A percentile compares a stretch with the other conserved stretches of the same genome.
Conservation (phyloP, 2,329 filamentous ascomycete species). For the Pseudohalonectria lignicola region DNA sequence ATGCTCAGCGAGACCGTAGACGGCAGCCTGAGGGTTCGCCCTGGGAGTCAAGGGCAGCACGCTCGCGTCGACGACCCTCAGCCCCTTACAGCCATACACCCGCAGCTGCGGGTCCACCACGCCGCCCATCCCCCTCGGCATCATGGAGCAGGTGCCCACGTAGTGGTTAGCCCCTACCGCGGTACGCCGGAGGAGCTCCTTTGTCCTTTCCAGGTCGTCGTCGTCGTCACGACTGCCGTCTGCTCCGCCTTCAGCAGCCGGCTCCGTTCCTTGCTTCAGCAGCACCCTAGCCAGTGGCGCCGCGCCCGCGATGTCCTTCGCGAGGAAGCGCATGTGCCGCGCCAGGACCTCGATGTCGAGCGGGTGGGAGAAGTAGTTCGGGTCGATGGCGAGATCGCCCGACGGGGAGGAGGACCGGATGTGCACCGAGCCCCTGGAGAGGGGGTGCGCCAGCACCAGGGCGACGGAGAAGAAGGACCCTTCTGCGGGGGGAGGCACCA, state of each 20-base stretch:
- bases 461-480: constrained; percentile 44
- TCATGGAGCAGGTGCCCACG: constrained; percentile 28
- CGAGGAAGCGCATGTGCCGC: constrained; percentile 29
- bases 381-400: constrained; percentile 36
- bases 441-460: constrained; percentile 49
- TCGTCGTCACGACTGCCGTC: too few species aligned
- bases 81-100: constrained; percentile 30
- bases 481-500: background rate
- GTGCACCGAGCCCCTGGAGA: constrained; percentile 48
- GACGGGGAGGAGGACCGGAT: constrained; percentile 30
- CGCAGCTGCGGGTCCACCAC: constrained; percentile 27
- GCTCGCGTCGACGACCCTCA: constrained; percentile 30
- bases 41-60: constrained; percentile 29
- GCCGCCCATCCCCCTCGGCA: constrained; percentile 27
- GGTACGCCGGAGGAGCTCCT: background rate
- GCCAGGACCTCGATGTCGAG: constrained; percentile 43
- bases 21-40: constrained; percentile 15
- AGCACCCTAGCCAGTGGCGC: constrained; percentile 6
- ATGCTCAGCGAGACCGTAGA: constrained; percentile 24
- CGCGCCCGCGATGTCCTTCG: constrained; percentile 8
- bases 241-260: constrained; percentile 18
- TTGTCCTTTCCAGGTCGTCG: constrained; percentile 1
- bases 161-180: constrained; percentile 19
- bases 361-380: constrained; percentile 42
- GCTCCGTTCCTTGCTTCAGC: constrained; percentile 3